Evolutionary conservation across 1,284 basidiomycete species (phyloP).

Genomic region (Cystobasidiaceae sp.): DNA sequence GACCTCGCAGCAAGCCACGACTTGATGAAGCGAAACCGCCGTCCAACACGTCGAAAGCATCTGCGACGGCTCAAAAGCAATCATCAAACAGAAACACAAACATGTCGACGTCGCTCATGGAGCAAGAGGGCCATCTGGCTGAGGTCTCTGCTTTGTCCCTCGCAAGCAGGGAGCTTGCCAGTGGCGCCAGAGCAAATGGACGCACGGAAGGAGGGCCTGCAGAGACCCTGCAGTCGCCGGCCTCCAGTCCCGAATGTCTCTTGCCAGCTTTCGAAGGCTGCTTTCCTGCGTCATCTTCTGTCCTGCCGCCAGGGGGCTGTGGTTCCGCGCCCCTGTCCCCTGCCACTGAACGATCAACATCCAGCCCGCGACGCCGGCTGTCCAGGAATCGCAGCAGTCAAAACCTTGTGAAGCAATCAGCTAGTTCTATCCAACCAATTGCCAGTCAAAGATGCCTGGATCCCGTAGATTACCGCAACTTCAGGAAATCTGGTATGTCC

Average conservation of each 20-base stretch:
- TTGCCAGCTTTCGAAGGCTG: constrained; percentile 5
- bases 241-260: constrained; percentile 9
- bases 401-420: neutral
- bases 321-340: neutral
- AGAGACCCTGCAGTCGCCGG: too few relatives aligned
- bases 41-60: too few relatives aligned
- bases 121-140: too few relatives aligned
- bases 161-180: too few relatives aligned
- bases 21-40: too few relatives aligned
- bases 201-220: too few relatives aligned
- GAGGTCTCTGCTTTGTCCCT: too few relatives aligned
- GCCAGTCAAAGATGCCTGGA: neutral
- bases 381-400: neutral
- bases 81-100: too few relatives aligned
- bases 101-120: too few relatives aligned
- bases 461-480: neutral
- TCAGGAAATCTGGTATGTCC: constrained; percentile 7
- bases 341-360: neutral
- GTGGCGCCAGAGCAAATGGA: too few relatives aligned
- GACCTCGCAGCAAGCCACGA: too few relatives aligned
- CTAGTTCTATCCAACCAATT: neutral
- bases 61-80: too few relatives aligned
- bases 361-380: neutral
- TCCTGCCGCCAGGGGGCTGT: neutral
- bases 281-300: neutral